Evolutionary conservation across 371 early-diverging fungal genomes (phyloP).

Genomic region (Paraphysoderma sedebokerense): DNA sequence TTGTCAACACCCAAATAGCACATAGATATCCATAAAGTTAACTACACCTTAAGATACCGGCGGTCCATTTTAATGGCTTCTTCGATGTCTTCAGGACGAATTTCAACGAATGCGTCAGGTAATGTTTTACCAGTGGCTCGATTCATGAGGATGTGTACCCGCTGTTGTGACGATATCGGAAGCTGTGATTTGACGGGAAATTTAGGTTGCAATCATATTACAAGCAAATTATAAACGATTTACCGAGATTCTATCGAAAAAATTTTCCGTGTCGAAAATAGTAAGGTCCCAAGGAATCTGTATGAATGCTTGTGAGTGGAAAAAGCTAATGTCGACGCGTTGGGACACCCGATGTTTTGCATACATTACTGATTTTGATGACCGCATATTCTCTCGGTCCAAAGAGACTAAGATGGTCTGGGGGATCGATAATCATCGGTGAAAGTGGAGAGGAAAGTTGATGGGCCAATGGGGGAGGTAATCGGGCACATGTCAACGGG

Average conservation of each 20-base stretch:
- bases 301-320: not conserved
- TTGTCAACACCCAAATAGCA: not conserved
- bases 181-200: too few relatives aligned
- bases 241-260: constrained; percentile 8
- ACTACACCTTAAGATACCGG: not conserved
- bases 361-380: constrained; percentile 14
- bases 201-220: too few relatives aligned
- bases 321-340: too few relatives aligned
- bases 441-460: too few relatives aligned
- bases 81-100: constrained; percentile 24
- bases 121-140: constrained; percentile 43
- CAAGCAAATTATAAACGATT: too few relatives aligned
- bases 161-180: constrained; percentile 10
- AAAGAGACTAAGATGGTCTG: not conserved
- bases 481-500: too few relatives aligned
- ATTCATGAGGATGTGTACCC: constrained; percentile 30
- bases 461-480: too few relatives aligned
- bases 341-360: not conserved
- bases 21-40: not conserved
- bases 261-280: constrained; percentile 9
- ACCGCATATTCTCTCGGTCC: constrained; percentile 12
- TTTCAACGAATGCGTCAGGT: constrained; percentile 45
- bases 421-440: too few relatives aligned
- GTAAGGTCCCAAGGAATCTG: constrained; percentile 20
- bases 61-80: not conserved